Base-by-base conservation (phyloP, 169 alveolate genomes). In the Cryptosporidium ryanae region DNA sequence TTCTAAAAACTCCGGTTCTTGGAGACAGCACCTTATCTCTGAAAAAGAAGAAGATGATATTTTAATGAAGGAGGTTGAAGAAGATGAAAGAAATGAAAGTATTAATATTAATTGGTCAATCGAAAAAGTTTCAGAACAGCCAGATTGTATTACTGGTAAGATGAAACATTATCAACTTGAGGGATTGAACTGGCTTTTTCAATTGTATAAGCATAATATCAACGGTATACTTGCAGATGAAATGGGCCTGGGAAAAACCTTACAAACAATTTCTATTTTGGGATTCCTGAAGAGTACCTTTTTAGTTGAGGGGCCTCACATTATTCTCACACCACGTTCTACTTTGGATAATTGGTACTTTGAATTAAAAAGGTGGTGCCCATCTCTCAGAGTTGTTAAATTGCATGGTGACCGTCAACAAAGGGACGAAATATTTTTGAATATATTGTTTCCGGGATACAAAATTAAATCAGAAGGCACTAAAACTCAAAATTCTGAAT, bases 151-250 rank as follows among this genome's bases (percentile, higher is more conserved):
- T 68, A 82, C 68, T 92, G 98, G 98, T 1, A 81, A 68, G 63
- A 84, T 95, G 89, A 90, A 95, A 71, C 92, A 91, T 46, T 94
- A 95, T 82, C 94, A 95, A 90, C 31, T 95, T 59, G 96, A 93
- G 57, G 98, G 96, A n/a, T 65, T 95, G 49, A 94, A 95, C 65
- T 95, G 98, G 97, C 64, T 95, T 57, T 81, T 91, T 54, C 92
- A 91, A 57, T 82, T 95, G 23, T 92, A 94, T 46, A 82, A 92
- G 70, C 91, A 93, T 50, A 92, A 92, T 34, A 93, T 95, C 21
- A 95, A 95, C 84, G 98, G 98, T 3, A 95, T 95, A 55, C 89
- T 95, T 63, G 98, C 98, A 2, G 98, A 95, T 93, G 98, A 95
- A 70, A 95, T 95, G 98, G 98, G 98, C 7, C 89, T 95, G 50